Conservation (phyloP, 1,284 basidiomycete genomes). For the Rhodotorula sp. region DNA sequence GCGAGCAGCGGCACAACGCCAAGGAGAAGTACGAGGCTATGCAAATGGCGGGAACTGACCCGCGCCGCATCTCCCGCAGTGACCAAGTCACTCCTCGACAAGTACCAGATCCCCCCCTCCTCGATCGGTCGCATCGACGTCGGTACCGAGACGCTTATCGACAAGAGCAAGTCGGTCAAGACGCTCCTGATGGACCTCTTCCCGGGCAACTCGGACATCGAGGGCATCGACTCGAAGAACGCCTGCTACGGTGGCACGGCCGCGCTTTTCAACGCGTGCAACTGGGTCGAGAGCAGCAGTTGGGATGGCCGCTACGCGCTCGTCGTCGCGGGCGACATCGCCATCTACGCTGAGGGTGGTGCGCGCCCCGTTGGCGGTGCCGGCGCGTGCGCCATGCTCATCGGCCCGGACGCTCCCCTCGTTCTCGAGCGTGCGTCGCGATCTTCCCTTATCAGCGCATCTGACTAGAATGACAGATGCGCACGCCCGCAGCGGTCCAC, state of each 20-base stretch:
- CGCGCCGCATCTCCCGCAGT: conserved; percentile 36
- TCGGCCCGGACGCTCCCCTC: conserved; percentile 93
- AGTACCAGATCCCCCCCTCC: conserved; percentile 93
- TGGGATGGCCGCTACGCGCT: conserved; percentile 99
- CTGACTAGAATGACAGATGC: not conserved
- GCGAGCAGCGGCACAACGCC: no score
- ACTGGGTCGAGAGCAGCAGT: conserved; percentile 91
- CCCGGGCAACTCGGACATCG: conserved; percentile 93
- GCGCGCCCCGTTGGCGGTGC: conserved; percentile 97
- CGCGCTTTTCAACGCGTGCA: conserved; percentile 91
- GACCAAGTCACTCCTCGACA: conserved; percentile 76
- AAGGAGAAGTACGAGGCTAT: not conserved
- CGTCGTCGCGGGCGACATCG: conserved; percentile 96
- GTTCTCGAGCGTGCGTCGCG: conserved; percentile 86
- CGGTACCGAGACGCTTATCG: conserved; percentile 98
- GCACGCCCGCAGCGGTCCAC: conserved; percentile 72
- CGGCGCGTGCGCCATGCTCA: conserved; percentile 89
- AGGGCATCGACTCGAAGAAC: conserved; percentile 99
- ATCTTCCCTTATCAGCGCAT: not conserved
- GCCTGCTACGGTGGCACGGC: conserved; percentile 99
- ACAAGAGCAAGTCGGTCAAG: conserved; percentile 99
- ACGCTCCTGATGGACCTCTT: conserved; percentile 99
- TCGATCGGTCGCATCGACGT: conserved; percentile 97
- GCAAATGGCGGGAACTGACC: not conserved
- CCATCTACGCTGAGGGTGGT: conserved; percentile 93